Evolutionary conservation across 2,329 filamentous ascomycete genomes (phyloP), one percentile per base, ranked within the genome.

Genomic region (Sarocladiaceae sp.): DNA sequence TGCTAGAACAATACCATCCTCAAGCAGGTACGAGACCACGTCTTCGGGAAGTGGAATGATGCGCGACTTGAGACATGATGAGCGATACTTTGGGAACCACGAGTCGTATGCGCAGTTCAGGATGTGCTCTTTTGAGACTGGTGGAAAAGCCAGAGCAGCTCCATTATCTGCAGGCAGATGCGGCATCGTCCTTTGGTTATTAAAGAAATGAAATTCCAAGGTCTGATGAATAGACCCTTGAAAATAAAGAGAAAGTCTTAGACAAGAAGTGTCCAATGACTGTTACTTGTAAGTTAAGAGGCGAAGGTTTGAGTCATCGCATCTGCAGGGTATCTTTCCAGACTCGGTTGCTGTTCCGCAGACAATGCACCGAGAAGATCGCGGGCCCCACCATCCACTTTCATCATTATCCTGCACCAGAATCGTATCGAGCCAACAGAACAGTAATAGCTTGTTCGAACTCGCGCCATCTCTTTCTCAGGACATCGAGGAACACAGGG

Each of bases 31-130:
- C 50, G 86, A 77, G 48, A 97, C 72, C 65, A 97, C 96, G 3
- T 83, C 77, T 3, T 78, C 67, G 0, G 87, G 80, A 5, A 99
- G 78, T 1, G 88, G 85, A 50, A 99, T 86, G 36, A 96, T 84
- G 26, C 88, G 83, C 2, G 93, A 91, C 73, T 93, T 94, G 39
- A 96, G 88, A 29, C 90, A 91, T 46, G 89, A 79, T 7, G 82
- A 75, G 54, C 89, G 86, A 66, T 95, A 96, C 78, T 81, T 86
- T 46, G 88, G 83, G 63, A 96, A 90, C 94, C 94, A 99, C 55
- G 79, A 82, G 66, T 96, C 88, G 69, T 95, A 97, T 37, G 94
- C 95, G 71, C 93, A 99, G 70, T 97, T 88, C 52, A 96, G 75
- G 55, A 99, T 95, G 64, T 99, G 93, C 44, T 87, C 82, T 64